These are phyloP conservation scores for Gymnopilus junonius DNA, from an alignment of 768 basidiomycete genomes.

Conservation along the genomic window DNA sequence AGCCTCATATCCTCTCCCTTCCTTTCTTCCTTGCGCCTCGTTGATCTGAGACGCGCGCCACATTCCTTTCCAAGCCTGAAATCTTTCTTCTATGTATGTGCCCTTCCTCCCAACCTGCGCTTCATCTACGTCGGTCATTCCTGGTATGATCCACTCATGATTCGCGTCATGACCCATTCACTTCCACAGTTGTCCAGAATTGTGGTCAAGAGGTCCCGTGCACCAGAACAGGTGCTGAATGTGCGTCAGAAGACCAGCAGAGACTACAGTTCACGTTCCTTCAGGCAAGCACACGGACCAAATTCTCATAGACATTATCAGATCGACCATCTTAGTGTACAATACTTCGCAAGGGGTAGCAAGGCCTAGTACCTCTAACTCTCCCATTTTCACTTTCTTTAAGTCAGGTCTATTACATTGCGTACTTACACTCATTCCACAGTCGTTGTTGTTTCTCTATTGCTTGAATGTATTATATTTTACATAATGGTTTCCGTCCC, in stretches of 20 bases:
- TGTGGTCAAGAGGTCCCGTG: constrained; percentile 34
- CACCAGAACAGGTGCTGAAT: constrained; percentile 38
- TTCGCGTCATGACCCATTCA: constrained; percentile 37
- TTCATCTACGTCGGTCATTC: constrained; percentile 46
- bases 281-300: constrained; percentile 1
- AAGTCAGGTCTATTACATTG: neutral
- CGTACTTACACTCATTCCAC: neutral
- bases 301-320: constrained; percentile 20
- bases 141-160: constrained; percentile 49
- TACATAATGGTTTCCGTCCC: too few relatives aligned
- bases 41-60: constrained; percentile 43
- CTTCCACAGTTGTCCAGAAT: constrained; percentile 39
- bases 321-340: constrained; percentile 27
- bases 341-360: constrained; percentile 15
- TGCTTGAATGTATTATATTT: too few relatives aligned
- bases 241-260: constrained; percentile 18
- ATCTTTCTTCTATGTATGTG: constrained; percentile 50
- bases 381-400: neutral
- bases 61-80: constrained; percentile 48
- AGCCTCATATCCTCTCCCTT: constrained; percentile 53
- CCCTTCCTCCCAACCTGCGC: constrained; percentile 42
- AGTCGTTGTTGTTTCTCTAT: neutral
- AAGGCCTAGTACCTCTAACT: neutral
- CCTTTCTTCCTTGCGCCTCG: constrained; percentile 50
- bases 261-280: constrained; percentile 2